Percentiles rank a stretch among this genome's conserved stretches.
These are phyloP conservation scores for Phycomyces nitens DNA, from an alignment of 192 early-diverging fungal species.

Conservation along the genomic window DNA sequence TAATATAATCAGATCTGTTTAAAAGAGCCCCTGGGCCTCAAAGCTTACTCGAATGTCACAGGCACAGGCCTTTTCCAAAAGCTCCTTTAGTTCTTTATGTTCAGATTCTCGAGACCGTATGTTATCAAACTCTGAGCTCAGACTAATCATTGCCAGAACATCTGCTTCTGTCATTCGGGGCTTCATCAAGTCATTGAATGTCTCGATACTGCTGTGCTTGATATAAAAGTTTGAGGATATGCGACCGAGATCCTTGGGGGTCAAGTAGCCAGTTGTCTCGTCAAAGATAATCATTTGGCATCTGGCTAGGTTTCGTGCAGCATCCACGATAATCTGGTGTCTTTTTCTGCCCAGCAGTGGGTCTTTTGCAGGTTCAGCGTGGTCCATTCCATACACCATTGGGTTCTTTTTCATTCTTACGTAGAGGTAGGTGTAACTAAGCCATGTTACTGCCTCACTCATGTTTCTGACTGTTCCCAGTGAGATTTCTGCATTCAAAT, in stretches of 20 bases:
- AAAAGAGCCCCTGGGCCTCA: too few relatives aligned
- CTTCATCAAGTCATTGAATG: conserved; percentile 82
- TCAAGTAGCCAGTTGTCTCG: conserved; percentile 75
- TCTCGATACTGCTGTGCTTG: conserved; percentile 79
- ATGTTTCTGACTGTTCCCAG: conserved; percentile 94
- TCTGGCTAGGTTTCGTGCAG: conserved; percentile 71
- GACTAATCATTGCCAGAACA: conserved; percentile 81
- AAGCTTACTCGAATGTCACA: conserved; percentile 82
- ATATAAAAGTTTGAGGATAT: conserved; percentile 94
- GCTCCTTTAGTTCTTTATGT: conserved; percentile 68
- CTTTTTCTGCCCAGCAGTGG: conserved; percentile 77
- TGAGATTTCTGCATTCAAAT: conserved; percentile 96
- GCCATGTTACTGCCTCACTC: conserved; percentile 94
- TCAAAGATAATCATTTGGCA: conserved; percentile 95
- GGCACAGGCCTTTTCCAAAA: conserved; percentile 67
- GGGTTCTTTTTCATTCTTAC: conserved; percentile 97
- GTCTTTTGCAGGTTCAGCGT: conserved; percentile 72
- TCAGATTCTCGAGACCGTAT: conserved; percentile 92
- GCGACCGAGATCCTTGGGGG: conserved; percentile 88
- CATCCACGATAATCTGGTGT: conserved; percentile 72
- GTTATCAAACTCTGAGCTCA: conserved; percentile 92
- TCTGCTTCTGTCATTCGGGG: conserved; percentile 93
- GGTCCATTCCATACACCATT: conserved; percentile 85
- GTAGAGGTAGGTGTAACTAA: conserved; percentile 95
- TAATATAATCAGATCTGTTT: too few relatives aligned